Evolutionary conservation across 768 basidiomycete species (phyloP).

Genomic region (Inosperma sp.): DNA sequence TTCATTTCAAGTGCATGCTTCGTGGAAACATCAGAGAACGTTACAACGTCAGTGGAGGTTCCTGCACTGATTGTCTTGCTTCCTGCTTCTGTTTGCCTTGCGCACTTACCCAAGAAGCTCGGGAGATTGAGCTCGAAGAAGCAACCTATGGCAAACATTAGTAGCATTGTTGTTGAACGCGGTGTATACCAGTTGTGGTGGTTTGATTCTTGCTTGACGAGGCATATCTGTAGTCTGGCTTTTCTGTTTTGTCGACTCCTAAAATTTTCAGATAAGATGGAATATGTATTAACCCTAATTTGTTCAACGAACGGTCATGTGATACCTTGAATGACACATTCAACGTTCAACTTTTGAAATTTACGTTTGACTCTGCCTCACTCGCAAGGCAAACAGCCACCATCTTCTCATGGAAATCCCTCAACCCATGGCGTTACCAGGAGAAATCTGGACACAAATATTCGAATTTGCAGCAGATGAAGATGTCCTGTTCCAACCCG

Average conservation of each 20-base stretch:
- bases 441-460: conserved; percentile 66
- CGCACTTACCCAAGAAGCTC: conserved; percentile 43
- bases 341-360: background rate
- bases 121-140: conserved; percentile 37
- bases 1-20: conserved; percentile 24
- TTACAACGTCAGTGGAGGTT: conserved; percentile 44
- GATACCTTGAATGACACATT: background rate
- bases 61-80: conserved; percentile 37
- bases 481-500: conserved; percentile 59
- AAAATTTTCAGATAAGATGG: background rate
- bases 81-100: conserved; percentile 44
- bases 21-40: conserved; percentile 39
- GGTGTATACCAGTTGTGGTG: no score
- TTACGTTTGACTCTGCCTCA: background rate
- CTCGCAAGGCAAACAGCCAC: background rate
- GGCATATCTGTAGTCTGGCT: background rate
- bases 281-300: no score
- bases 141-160: conserved; percentile 17
- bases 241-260: background rate
- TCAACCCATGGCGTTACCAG: conserved; percentile 41
- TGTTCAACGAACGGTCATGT: background rate
- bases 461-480: conserved; percentile 71
- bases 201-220: no score
- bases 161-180: background rate
- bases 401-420: background rate